Percentiles rank a stretch among this genome's conserved stretches.
Conservation (phyloP, 176 grass and related monocot genomes). For the Metroxylon sagu region DNA sequence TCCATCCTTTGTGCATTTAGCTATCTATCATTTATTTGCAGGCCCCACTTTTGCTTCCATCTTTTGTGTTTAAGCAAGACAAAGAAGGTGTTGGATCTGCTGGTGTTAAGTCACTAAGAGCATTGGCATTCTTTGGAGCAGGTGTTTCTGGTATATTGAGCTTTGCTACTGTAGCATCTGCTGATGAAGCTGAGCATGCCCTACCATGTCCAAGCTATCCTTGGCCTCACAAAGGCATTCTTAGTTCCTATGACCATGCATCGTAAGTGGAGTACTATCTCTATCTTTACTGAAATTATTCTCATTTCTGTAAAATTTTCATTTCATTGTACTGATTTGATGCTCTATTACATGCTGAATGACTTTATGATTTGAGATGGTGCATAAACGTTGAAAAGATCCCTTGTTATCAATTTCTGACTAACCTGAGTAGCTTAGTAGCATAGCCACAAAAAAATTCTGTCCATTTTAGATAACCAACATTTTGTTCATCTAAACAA, state of each 20-base stretch:
- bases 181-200: conserved; percentile 18
- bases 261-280: conserved; percentile 10
- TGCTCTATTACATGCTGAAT: not conserved
- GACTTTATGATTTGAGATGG: too few relatives aligned
- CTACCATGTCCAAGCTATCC: conserved; percentile 32
- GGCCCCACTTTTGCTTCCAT: conserved; percentile 12
- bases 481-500: too few relatives aligned
- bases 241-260: conserved; percentile 9
- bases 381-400: too few relatives aligned
- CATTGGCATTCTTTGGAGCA: conserved; percentile 16
- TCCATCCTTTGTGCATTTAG: not conserved
- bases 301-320: not conserved
- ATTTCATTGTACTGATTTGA: not conserved
- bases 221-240: conserved; percentile 40
- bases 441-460: too few relatives aligned
- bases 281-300: too few relatives aligned
- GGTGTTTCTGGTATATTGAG: conserved; percentile 13
- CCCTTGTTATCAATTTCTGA: too few relatives aligned
- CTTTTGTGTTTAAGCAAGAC: conserved; percentile 5
- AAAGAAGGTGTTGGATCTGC: conserved; percentile 5
- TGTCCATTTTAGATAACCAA: too few relatives aligned
- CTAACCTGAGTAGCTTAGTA: too few relatives aligned
- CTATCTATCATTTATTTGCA: not conserved
- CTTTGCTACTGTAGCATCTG: conserved; percentile 17
- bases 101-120: conserved; percentile 7